phyloP scores from a whole-genome alignment of 2,329 filamentous ascomycete genomes.

The Fusarium subtropicale region DNA sequence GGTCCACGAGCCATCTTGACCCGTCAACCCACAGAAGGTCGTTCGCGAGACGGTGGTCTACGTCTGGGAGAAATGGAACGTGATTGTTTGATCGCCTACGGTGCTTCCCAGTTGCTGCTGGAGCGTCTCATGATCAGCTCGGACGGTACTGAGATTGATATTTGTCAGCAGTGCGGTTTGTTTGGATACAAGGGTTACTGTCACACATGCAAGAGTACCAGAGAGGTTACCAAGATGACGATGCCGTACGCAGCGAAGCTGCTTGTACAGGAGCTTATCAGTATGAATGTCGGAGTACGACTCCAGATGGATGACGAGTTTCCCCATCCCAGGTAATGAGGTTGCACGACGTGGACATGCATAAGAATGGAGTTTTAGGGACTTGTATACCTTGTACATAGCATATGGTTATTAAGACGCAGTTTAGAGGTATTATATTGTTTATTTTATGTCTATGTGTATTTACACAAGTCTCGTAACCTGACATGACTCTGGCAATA shows the following conservation, averaged over 20 bases:
- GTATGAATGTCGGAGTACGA: slow-evolving; percentile 97
- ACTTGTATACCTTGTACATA: slow-evolving; percentile 36
- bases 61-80: slow-evolving; percentile 98
- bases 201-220: slow-evolving; percentile 87
- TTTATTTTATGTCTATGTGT: slow-evolving; percentile 2
- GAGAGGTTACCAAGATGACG: slow-evolving; percentile 89
- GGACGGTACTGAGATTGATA: slow-evolving; percentile 90
- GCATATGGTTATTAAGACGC: slow-evolving; percentile 24
- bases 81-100: slow-evolving; percentile 97
- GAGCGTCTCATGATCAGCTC: slow-evolving; percentile 96
- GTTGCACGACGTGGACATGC: slow-evolving; percentile 21
- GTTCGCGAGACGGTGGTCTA: slow-evolving; percentile 90
- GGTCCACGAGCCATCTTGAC: slow-evolving; percentile 93
- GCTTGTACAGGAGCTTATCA: slow-evolving; percentile 93
- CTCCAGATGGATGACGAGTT: slow-evolving; percentile 96
- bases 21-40: slow-evolving; percentile 94
- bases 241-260: slow-evolving; percentile 98
- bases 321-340: slow-evolving; percentile 66
- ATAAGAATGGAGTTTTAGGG: slow-evolving; percentile 37
- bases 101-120: slow-evolving; percentile 89
- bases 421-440: slow-evolving; percentile 25
- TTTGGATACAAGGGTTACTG: slow-evolving; percentile 98
- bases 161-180: slow-evolving; percentile 92
- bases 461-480: slow-evolving; percentile 1
- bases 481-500: not conserved